These are phyloP conservation scores for Eucalyptus polybractea DNA, from an alignment of 345 rosid genomes.

Conservation along the genomic window DNA sequence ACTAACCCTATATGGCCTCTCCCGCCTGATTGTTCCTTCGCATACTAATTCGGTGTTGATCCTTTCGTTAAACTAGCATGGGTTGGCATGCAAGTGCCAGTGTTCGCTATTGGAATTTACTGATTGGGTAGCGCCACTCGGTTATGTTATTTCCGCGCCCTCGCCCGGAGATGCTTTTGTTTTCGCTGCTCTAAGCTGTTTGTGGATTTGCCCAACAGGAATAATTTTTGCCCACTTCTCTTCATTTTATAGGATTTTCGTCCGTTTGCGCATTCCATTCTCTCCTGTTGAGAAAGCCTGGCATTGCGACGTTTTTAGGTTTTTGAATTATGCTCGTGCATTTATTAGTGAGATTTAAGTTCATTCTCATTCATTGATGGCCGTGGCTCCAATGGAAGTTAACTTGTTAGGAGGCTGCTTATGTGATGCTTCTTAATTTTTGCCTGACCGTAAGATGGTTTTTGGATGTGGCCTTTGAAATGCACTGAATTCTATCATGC, in stretches of 20 bases:
- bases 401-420: neutral
- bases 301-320: neutral
- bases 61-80: neutral
- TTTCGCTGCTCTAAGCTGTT: neutral
- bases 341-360: neutral
- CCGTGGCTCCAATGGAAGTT: neutral
- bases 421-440: neutral
- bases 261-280: neutral
- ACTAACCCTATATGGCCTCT: neutral
- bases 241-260: too few species aligned
- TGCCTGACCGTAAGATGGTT: neutral
- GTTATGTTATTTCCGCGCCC: neutral
- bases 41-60: neutral
- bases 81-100: neutral
- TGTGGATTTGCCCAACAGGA: neutral
- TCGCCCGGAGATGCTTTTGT: neutral
- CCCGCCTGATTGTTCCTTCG: neutral
- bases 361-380: neutral
- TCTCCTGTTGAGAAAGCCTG: neutral
- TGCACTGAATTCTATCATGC: neutral
- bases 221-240: too few species aligned
- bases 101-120: neutral
- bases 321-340: neutral
- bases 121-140: neutral
- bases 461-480: neutral